These are phyloP conservation scores for Alternaria burnsii DNA, from an alignment of 2,329 filamentous ascomycete genomes.

Conservation along the genomic window DNA sequence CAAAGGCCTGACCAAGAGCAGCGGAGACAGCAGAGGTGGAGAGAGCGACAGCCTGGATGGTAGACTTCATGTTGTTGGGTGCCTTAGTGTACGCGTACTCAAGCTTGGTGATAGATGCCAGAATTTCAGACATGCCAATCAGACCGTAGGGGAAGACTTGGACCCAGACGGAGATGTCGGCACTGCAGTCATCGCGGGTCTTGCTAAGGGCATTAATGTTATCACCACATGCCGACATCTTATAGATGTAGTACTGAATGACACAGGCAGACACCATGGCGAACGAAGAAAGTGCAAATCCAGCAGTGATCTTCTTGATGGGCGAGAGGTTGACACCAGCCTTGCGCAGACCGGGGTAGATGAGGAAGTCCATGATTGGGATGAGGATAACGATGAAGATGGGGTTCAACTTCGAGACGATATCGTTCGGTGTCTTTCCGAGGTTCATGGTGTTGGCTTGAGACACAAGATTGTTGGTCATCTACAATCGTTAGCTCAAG, in stretches of 20 bases:
- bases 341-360: constrained; percentile 76
- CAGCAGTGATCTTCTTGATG: constrained; percentile 77
- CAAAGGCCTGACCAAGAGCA: constrained; percentile 45
- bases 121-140: constrained; percentile 67
- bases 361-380: constrained; percentile 65
- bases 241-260: constrained; percentile 64
- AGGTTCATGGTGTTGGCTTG: constrained; percentile 74
- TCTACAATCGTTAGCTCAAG: constrained; percentile 58
- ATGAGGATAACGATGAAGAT: constrained; percentile 76
- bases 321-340: constrained; percentile 72
- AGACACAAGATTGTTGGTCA: constrained; percentile 72
- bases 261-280: constrained; percentile 68
- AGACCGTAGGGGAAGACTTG: constrained; percentile 64
- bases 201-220: constrained; percentile 40
- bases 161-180: constrained; percentile 63
- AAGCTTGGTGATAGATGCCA: constrained; percentile 73
- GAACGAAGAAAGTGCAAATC: constrained; percentile 71
- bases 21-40: constrained; percentile 47
- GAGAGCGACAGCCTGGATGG: constrained; percentile 47
- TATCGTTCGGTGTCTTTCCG: constrained; percentile 77
- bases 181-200: constrained; percentile 54
- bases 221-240: constrained; percentile 37
- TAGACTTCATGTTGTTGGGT: constrained; percentile 68
- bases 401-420: constrained; percentile 79
- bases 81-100: constrained; percentile 65